Evolutionary conservation across 495 filamentous ascomycete genomes (phyloP).

Genomic region (Delitschia confertaspora): DNA sequence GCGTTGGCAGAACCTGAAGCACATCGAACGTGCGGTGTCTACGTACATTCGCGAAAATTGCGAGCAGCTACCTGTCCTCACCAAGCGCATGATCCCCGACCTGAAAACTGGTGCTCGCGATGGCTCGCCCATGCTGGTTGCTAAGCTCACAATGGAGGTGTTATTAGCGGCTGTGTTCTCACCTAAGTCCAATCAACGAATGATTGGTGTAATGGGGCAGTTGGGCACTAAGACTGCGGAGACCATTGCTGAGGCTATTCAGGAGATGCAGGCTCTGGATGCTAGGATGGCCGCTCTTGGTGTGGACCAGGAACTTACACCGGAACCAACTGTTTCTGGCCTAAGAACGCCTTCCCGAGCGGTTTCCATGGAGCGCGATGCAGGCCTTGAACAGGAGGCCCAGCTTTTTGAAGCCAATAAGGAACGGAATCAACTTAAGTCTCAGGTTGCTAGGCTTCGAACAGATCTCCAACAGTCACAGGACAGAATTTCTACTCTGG

Average conservation of each 20-base stretch:
- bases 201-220: conserved; percentile 31
- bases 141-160: conserved; percentile 31
- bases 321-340: conserved; percentile 17
- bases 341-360: conserved; percentile 18
- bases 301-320: conserved; percentile 21
- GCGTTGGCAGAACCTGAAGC: conserved; percentile 47
- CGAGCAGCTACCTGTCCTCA: conserved; percentile 43
- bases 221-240: conserved; percentile 29
- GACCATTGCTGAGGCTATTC: conserved; percentile 31
- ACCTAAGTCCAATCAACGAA: conserved; percentile 32
- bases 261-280: conserved; percentile 32
- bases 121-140: conserved; percentile 24
- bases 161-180: conserved; percentile 33
- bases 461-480: conserved; percentile 27
- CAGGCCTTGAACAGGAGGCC: conserved; percentile 33
- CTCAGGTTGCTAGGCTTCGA: conserved; percentile 11
- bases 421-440: conserved; percentile 17
- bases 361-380: conserved; percentile 30
- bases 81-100: conserved; percentile 42
- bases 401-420: conserved; percentile 26
- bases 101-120: conserved; percentile 52
- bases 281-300: conserved; percentile 22
- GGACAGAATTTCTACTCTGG: conserved; percentile 27
- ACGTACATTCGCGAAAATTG: conserved; percentile 56
- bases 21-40: conserved; percentile 56